These are phyloP conservation scores for Steccherinum ochraceum DNA, from an alignment of 768 basidiomycete genomes.

Conservation along the genomic window DNA sequence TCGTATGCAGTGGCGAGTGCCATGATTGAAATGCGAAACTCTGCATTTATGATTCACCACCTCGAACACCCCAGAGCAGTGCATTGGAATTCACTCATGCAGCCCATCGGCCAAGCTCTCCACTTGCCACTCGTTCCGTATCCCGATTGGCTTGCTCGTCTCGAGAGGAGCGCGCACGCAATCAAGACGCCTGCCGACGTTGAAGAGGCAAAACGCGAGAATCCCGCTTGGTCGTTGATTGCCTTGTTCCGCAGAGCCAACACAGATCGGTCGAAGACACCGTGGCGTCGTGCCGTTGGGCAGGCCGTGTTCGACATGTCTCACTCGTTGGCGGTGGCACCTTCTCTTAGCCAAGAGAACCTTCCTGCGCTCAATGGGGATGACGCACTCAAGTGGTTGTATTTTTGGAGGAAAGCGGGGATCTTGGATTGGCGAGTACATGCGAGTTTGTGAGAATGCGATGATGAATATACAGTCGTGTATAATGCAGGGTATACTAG, in stretches of 20 bases:
- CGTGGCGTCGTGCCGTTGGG: conserved; percentile 1
- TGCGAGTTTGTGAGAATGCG: background rate
- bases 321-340: conserved; percentile 1
- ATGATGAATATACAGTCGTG: too few relatives aligned
- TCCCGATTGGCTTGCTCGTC: conserved; percentile 16
- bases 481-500: background rate
- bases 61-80: conserved; percentile 20
- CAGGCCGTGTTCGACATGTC: background rate
- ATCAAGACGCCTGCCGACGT: conserved; percentile 1
- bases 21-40: conserved; percentile 18
- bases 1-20: conserved; percentile 18
- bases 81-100: conserved; percentile 11
- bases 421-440: background rate
- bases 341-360: conserved; percentile 2
- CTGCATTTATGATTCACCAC: conserved; percentile 9
- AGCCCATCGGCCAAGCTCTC: conserved; percentile 10
- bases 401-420: conserved; percentile 4
- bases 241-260: conserved; percentile 13
- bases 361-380: conserved; percentile 1
- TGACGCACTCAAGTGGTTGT: conserved; percentile 4
- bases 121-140: conserved; percentile 20
- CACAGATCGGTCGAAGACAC: background rate
- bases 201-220: conserved; percentile 10
- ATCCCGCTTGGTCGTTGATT: conserved; percentile 22
- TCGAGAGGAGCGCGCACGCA: conserved; percentile 1